phyloP scores from a whole-genome alignment of 2,329 filamentous ascomycete species.

The Diaporthe capsici region DNA sequence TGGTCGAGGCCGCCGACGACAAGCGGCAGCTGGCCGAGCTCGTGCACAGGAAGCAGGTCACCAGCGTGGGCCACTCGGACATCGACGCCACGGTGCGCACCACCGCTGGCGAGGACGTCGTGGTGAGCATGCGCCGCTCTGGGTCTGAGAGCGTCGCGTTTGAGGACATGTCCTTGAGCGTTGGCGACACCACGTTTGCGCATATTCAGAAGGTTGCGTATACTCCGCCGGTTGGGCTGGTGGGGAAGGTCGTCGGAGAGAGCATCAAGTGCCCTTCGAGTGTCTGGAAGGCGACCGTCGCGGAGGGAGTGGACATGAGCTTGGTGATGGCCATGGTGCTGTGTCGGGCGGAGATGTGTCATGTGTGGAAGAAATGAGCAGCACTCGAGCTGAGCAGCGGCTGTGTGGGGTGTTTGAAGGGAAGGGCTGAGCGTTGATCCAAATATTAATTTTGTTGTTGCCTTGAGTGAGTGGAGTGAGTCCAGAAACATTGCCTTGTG shows the following conservation, averaged over 20 bases:
- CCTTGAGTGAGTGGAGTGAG: constrained; percentile 4
- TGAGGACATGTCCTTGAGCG: background rate
- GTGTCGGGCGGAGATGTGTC: constrained; percentile 5
- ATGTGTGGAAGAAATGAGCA: constrained; percentile 5
- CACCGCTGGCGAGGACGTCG: constrained; percentile 40
- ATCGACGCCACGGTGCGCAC: constrained; percentile 42
- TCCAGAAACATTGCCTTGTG: background rate
- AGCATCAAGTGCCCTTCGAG: background rate
- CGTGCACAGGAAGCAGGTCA: constrained; percentile 37
- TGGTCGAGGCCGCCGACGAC: constrained; percentile 36
- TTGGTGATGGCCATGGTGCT: constrained; percentile 13
- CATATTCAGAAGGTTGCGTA: background rate
- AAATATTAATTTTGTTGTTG: background rate
- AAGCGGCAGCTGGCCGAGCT: constrained; percentile 40
- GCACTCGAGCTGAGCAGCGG: background rate
- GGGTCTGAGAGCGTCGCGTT: background rate
- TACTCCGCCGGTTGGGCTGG: background rate
- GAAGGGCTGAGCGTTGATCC: background rate
- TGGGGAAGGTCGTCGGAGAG: background rate
- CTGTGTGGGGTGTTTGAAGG: background rate
- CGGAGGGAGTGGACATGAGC: constrained; percentile 1
- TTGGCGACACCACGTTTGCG: background rate
- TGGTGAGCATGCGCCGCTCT: constrained; percentile 1
- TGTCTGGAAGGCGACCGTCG: background rate
- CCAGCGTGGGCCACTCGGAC: constrained; percentile 33